Evolutionary conservation across 257 asterid genomes (phyloP).

Genomic region (Nicotiana attenuata): DNA sequence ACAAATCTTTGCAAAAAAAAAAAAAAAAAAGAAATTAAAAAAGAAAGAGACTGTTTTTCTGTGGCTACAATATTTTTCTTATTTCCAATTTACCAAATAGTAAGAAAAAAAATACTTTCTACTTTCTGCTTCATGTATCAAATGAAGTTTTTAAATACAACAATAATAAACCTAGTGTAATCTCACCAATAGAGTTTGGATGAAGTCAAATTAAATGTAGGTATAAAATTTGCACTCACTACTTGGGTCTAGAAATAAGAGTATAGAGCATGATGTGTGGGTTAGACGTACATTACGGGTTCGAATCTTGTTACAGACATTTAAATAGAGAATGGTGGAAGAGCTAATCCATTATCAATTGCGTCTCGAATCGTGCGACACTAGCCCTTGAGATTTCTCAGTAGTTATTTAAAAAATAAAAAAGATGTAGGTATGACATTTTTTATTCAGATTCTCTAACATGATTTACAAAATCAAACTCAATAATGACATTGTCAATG

Average conservation of each 20-base stretch:
- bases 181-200: too few species aligned
- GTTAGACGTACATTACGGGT: background rate
- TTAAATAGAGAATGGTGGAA: background rate
- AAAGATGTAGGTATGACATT: background rate
- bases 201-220: background rate
- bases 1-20: background rate
- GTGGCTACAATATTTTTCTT: slow-evolving; percentile 2
- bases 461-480: background rate
- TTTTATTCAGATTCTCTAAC: background rate
- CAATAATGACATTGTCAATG: background rate
- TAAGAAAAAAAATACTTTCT: background rate
- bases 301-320: background rate
- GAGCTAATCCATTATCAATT: background rate
- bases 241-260: background rate
- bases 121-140: background rate
- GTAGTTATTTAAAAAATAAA: background rate
- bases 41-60: background rate
- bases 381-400: background rate
- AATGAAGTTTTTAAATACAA: too few species aligned
- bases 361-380: background rate
- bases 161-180: too few species aligned
- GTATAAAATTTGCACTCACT: background rate
- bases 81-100: background rate
- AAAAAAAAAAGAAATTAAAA: background rate
- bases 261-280: background rate